phyloP scores from a whole-genome alignment of 2,329 filamentous ascomycete genomes.

The Neoarthrinium moseri region DNA sequence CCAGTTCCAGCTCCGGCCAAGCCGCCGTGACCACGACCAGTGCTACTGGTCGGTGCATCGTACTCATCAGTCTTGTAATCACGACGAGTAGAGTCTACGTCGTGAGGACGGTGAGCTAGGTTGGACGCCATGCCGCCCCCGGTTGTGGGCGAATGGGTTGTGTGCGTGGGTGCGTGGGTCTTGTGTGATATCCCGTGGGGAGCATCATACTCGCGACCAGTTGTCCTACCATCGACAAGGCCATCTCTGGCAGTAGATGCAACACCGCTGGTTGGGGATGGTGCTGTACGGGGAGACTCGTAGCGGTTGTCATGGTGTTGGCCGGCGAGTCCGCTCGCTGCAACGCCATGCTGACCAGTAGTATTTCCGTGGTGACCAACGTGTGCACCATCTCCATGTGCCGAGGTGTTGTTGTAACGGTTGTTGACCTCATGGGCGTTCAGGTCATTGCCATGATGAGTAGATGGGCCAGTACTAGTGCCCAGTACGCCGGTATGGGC shows the following conservation, averaged over 20 bases:
- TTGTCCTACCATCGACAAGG: neutral
- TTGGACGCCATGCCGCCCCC: neutral
- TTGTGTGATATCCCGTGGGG: too few species aligned
- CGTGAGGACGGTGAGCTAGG: constrained; percentile 2
- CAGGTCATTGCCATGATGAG: neutral
- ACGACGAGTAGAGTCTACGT: constrained; percentile 5
- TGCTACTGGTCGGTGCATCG: constrained; percentile 12
- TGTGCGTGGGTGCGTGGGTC: too few species aligned
- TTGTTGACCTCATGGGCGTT: neutral
- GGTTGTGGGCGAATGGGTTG: constrained; percentile 7
- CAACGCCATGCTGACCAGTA: neutral
- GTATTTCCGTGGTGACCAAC: neutral
- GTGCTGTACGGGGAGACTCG: neutral
- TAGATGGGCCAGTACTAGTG: neutral
- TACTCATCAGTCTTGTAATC: constrained; percentile 11
- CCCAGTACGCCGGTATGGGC: neutral
- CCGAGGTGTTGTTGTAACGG: neutral
- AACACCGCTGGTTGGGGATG: too few species aligned
- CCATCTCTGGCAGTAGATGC: neutral
- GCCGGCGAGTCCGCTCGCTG: neutral
- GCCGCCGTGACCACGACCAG: constrained; percentile 9
- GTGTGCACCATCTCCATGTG: neutral
- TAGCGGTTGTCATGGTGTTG: neutral
- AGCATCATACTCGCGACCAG: neutral
- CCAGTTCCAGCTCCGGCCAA: constrained; percentile 4